These are phyloP conservation scores for Silene conica DNA, from an alignment of 148 eudicot genomes.

Conservation along the genomic window DNA sequence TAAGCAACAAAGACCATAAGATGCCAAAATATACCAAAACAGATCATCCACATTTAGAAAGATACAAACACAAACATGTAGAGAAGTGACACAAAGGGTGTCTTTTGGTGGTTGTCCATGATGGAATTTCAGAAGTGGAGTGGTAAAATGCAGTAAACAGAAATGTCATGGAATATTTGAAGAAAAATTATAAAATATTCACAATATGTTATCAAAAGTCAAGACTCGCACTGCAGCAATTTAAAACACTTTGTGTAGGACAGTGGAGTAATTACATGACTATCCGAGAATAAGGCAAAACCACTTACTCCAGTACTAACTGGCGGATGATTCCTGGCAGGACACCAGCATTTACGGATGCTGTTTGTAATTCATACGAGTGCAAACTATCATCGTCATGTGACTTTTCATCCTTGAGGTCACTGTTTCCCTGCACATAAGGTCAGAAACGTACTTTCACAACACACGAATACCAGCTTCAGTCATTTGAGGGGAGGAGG, in stretches of 20 bases:
- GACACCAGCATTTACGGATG: conserved; percentile 72
- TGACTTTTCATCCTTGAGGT: conserved; percentile 21
- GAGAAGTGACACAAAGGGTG: background rate
- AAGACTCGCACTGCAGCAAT: background rate
- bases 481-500: background rate
- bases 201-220: background rate
- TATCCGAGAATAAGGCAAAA: conserved; percentile 5
- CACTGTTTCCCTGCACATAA: conserved; percentile 38
- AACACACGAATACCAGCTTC: background rate
- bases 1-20: background rate
- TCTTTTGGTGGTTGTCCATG: background rate
- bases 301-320: conserved; percentile 64
- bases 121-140: background rate
- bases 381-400: conserved; percentile 15
- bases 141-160: background rate
- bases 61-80: background rate
- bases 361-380: conserved; percentile 74
- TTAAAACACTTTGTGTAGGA: background rate
- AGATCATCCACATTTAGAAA: background rate
- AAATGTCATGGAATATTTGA: background rate
- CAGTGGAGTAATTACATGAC: background rate
- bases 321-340: conserved; percentile 90
- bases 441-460: background rate
- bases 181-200: too few species aligned
- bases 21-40: background rate